A percentile compares a stretch with the other conserved stretches of the same genome.
phyloP scores from a whole-genome alignment of 2,329 filamentous ascomycete species.

The Xylaria multiplex region DNA sequence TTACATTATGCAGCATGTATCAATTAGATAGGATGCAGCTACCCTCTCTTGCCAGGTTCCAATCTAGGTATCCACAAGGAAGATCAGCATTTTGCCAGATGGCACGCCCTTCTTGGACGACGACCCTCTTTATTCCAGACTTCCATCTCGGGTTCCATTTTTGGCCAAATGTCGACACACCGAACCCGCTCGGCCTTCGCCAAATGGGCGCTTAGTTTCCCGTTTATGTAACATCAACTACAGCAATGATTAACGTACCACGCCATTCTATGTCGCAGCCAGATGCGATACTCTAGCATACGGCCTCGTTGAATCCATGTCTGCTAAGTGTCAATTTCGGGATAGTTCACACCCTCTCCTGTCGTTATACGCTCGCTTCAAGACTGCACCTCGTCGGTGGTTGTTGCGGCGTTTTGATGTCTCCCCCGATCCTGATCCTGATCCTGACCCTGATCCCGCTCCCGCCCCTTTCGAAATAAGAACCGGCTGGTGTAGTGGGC shows the following conservation, averaged over 20 bases:
- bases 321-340: conserved; percentile 41
- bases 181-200: conserved; percentile 42
- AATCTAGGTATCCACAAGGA: conserved; percentile 52
- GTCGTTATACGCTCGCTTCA: conserved; percentile 47
- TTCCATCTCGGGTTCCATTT: conserved; percentile 44
- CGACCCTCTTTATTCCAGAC: conserved; percentile 45
- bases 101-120: conserved; percentile 58
- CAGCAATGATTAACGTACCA: conserved; percentile 38
- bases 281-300: conserved; percentile 30
- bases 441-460: conserved; percentile 39
- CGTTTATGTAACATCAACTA: conserved; percentile 36
- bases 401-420: conserved; percentile 51
- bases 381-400: conserved; percentile 48
- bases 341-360: conserved; percentile 44
- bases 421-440: conserved; percentile 48
- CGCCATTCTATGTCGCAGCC: conserved; percentile 37
- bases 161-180: conserved; percentile 40
- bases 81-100: conserved; percentile 56
- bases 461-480: conserved; percentile 56
- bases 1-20: conserved; percentile 38
- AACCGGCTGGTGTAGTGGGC: conserved; percentile 66
- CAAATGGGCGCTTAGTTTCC: conserved; percentile 39
- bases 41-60: conserved; percentile 49
- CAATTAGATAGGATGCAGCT: conserved; percentile 45
- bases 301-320: conserved; percentile 37